Evolutionary conservation across 768 basidiomycete genomes (phyloP).

Genomic region (Amanita exitialis): DNA sequence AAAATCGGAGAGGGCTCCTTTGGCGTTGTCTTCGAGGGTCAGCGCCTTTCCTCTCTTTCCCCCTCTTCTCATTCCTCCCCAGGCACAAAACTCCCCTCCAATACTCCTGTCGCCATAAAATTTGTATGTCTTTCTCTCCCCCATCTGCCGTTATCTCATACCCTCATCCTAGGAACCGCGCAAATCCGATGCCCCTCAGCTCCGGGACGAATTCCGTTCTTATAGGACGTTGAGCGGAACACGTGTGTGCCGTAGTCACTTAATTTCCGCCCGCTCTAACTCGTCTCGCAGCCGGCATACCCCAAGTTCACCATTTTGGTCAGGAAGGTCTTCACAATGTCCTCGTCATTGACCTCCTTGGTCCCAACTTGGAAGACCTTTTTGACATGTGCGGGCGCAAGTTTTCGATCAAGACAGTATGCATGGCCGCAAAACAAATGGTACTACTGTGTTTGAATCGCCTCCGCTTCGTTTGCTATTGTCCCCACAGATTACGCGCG

Average conservation of each 20-base stretch:
- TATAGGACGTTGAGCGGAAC: conserved; percentile 93
- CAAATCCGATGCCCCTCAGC: conserved; percentile 96
- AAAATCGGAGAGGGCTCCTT: conserved; percentile 99
- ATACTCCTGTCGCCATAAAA: conserved; percentile 91
- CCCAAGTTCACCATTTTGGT: conserved; percentile 97
- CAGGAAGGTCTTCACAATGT: conserved; percentile 98
- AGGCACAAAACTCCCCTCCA: conserved; percentile 84
- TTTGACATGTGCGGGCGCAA: conserved; percentile 99
- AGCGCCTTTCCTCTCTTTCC: conserved; percentile 12
- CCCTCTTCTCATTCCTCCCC: conserved; percentile 6
- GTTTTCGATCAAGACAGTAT: conserved; percentile 96
- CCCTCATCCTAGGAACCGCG: conserved; percentile 64
- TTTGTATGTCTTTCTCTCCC: conserved; percentile 50
- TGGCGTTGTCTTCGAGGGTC: conserved; percentile 95
- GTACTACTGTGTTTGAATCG: conserved; percentile 26
- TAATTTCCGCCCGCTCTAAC: conserved; percentile 4
- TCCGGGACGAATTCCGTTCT: conserved; percentile 94
- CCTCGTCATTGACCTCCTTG: conserved; percentile 87
- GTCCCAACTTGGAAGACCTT: conserved; percentile 95
- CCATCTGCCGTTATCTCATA: conserved; percentile 7
- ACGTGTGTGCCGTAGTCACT: conserved; percentile 37
- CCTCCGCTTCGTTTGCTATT: conserved; percentile 1
- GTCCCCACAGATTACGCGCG: conserved; percentile 71
- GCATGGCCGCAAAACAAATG: conserved; percentile 99
- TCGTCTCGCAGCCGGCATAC: conserved; percentile 69